Conservation (phyloP, 2,329 filamentous ascomycete genomes). For the Zasmidium citrigriseum region DNA sequence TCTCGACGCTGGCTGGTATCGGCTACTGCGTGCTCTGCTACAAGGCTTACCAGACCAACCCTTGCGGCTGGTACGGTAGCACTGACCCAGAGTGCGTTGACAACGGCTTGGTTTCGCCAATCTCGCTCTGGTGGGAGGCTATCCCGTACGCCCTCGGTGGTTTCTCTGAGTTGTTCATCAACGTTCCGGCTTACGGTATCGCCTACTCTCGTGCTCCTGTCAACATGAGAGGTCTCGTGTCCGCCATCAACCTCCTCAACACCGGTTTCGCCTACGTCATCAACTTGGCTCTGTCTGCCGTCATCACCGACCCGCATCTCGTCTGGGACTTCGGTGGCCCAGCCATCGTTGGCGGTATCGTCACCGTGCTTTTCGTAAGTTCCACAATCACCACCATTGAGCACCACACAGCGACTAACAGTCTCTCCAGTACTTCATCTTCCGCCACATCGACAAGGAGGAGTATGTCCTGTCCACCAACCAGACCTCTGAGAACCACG, state of each 20-base stretch:
- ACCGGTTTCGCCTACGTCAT: slow-evolving; percentile 43
- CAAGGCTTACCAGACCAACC: slow-evolving; percentile 49
- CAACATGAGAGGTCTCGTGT: slow-evolving; percentile 46
- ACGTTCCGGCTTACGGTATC: slow-evolving; percentile 48
- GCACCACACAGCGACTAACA: not conserved
- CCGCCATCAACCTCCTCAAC: slow-evolving; percentile 45
- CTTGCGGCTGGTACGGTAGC: slow-evolving; percentile 44
- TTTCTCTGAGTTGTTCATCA: slow-evolving; percentile 45
- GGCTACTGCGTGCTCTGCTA: slow-evolving; percentile 44
- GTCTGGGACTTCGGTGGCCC: slow-evolving; percentile 53
- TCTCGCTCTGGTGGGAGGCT: slow-evolving; percentile 47
- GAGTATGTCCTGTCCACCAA: slow-evolving; percentile 17
- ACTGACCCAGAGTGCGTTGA: slow-evolving; percentile 35
- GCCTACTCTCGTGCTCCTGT: slow-evolving; percentile 46
- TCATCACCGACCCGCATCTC: slow-evolving; percentile 50
- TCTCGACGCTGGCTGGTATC: slow-evolving; percentile 51
- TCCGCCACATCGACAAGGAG: slow-evolving; percentile 43
- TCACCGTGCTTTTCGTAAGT: slow-evolving; percentile 48
- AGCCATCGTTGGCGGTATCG: slow-evolving; percentile 49
- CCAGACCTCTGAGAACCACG: not conserved
- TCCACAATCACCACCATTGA: not conserved
- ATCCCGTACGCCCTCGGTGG: slow-evolving; percentile 40
- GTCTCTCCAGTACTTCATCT: slow-evolving; percentile 39
- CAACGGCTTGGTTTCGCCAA: slow-evolving; percentile 37
- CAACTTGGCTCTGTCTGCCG: slow-evolving; percentile 39